Conservation (phyloP, 1,139 yeast genomes). For the Kodamaea alishanica region DNA sequence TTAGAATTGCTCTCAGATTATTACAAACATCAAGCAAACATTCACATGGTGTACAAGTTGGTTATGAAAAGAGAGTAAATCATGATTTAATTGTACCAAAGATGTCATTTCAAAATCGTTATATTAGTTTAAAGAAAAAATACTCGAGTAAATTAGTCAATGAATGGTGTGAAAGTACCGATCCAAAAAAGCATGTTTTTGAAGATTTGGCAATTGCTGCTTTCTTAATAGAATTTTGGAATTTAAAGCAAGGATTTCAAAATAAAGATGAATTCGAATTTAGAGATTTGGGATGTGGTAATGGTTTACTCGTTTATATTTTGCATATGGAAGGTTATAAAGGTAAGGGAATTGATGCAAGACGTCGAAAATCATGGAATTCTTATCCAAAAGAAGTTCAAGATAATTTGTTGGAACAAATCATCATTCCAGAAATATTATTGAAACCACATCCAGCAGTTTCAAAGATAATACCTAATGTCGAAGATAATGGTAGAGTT, state of each 20-base stretch:
- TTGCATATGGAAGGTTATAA: conserved; percentile 72
- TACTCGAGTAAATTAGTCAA: conserved; percentile 76
- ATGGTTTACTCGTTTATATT: conserved; percentile 80
- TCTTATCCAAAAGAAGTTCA: conserved; percentile 64
- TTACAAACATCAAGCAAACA: conserved; percentile 80
- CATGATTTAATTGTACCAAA: conserved; percentile 87
- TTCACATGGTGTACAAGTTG: conserved; percentile 75
- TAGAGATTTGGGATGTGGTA: conserved; percentile 93
- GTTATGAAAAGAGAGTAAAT: conserved; percentile 82
- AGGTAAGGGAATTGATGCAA: conserved; percentile 87
- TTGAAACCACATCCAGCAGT: conserved; percentile 67
- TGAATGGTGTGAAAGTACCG: conserved; percentile 88
- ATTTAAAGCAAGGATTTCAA: conserved; percentile 44
- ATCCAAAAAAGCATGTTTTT: conserved; percentile 92
- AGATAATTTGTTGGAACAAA: conserved; percentile 61
- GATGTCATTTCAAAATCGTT: conserved; percentile 77
- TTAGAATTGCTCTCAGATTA: conserved; percentile 78
- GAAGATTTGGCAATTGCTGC: conserved; percentile 97
- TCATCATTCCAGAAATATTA: conserved; percentile 70
- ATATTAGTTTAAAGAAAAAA: conserved; percentile 74
- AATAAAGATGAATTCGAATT: conserved; percentile 56
- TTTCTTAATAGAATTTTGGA: conserved; percentile 87
- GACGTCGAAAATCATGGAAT: conserved; percentile 85
- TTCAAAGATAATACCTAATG: conserved; percentile 48
- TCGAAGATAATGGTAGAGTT: conserved; percentile 56